These are phyloP conservation scores for Oryza rufipogon DNA, from an alignment of 176 grass and related monocot species.

Conservation along the genomic window DNA sequence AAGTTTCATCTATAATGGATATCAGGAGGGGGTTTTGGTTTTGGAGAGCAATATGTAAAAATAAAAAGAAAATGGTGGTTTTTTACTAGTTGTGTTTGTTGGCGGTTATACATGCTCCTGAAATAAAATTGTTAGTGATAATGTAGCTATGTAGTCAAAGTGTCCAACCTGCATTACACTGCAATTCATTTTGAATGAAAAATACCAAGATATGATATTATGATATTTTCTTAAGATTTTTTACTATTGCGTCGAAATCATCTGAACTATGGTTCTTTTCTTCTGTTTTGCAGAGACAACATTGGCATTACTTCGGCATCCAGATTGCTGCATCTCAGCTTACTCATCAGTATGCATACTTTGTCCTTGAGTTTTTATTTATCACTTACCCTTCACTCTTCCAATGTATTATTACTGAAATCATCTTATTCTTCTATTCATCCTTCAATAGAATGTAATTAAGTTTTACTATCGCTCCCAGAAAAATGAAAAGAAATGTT, in stretches of 20 bases:
- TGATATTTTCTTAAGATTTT: slow-evolving; percentile 8
- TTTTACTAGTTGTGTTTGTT: neutral
- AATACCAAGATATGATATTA: neutral
- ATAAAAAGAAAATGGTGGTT: neutral
- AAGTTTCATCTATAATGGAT: neutral
- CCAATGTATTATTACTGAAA: slow-evolving; percentile 17
- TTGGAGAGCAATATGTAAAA: neutral
- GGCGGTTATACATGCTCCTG: neutral
- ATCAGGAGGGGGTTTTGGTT: neutral
- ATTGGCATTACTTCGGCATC: slow-evolving; percentile 94
- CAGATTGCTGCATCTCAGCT: slow-evolving; percentile 97
- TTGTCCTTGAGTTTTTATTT: slow-evolving; percentile 33
- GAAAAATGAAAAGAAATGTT: neutral
- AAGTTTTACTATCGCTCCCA: neutral
- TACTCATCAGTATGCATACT: slow-evolving; percentile 77
- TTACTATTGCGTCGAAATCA: slow-evolving; percentile 10
- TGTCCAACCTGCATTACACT: neutral
- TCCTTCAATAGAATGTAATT: slow-evolving; percentile 24
- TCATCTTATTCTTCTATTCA: neutral
- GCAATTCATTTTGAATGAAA: neutral
- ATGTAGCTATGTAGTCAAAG: neutral
- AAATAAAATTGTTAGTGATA: neutral
- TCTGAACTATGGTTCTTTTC: slow-evolving; percentile 3
- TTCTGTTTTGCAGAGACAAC: slow-evolving; percentile 77
- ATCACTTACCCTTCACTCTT: neutral